Evolutionary conservation across 75 land plant species (phyloP).

Genomic region (Gnetum montanum): DNA sequence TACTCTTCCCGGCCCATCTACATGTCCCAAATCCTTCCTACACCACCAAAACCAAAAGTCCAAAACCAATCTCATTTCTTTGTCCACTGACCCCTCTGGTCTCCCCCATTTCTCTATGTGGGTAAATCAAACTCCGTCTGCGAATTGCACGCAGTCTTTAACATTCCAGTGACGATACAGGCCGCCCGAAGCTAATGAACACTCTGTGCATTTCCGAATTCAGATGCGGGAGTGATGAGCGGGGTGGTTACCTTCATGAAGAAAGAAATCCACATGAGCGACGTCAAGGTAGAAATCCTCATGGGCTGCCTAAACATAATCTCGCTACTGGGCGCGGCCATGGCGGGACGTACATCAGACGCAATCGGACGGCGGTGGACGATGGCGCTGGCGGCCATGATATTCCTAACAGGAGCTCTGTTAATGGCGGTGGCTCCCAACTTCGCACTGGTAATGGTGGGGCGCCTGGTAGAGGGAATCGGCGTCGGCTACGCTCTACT

Average conservation of each 20-base stretch:
- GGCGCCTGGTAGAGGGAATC: conserved; percentile 59
- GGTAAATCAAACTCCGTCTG: too few species aligned
- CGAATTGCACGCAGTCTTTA: too few species aligned
- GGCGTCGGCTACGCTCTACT: conserved; percentile 85
- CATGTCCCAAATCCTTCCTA: too few species aligned
- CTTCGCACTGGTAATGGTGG: conserved; percentile 51
- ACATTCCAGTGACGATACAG: too few species aligned
- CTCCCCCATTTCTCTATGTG: too few species aligned
- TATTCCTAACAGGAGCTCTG: conserved; percentile 63
- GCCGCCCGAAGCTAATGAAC: too few species aligned
- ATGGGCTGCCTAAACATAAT: conserved; percentile 57
- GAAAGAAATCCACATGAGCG: conserved; percentile 36
- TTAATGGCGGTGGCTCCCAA: conserved; percentile 62
- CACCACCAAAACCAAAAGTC: too few species aligned
- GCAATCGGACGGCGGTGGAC: conserved; percentile 73
- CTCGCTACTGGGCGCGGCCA: conserved; percentile 53
- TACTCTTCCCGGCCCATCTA: too few species aligned
- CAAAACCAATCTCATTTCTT: too few species aligned
- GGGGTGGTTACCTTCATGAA: conserved; percentile 65
- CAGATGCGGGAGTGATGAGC: conserved; percentile 87
- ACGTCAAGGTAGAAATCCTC: conserved; percentile 51
- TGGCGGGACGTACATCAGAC: conserved; percentile 79
- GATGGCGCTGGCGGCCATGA: conserved; percentile 56
- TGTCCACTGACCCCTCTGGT: too few species aligned
- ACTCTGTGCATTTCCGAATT: too few species aligned